Conservation (phyloP, 768 basidiomycete genomes). For the Roridomyces roridus region DNA sequence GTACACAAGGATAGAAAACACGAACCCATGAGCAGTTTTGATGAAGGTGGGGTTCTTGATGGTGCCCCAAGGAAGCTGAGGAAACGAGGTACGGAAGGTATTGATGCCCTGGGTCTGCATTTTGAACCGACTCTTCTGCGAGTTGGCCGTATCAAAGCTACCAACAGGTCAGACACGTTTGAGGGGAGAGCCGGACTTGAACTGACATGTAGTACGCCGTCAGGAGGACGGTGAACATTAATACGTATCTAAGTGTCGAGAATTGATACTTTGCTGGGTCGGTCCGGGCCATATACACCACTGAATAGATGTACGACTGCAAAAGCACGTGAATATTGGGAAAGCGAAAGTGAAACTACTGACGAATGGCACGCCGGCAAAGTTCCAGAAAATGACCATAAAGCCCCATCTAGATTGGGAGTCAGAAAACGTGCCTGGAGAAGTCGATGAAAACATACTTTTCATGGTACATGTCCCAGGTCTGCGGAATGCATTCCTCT, state of each 20-base stretch:
- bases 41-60: slow-evolving; percentile 90
- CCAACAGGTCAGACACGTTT: slow-evolving; percentile 1
- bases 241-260: slow-evolving; percentile 74
- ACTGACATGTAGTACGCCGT: slow-evolving; percentile 87
- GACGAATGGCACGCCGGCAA: slow-evolving; percentile 92
- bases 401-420: slow-evolving; percentile 74
- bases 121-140: slow-evolving; percentile 97
- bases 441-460: slow-evolving; percentile 56
- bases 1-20: neutral
- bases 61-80: slow-evolving; percentile 84
- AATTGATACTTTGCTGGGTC: slow-evolving; percentile 88
- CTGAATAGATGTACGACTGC: slow-evolving; percentile 95
- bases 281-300: slow-evolving; percentile 97
- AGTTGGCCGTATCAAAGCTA: slow-evolving; percentile 94
- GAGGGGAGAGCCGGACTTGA: slow-evolving; percentile 1
- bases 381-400: slow-evolving; percentile 98
- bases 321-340: neutral
- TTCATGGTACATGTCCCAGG: slow-evolving; percentile 99
- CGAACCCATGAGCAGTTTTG: slow-evolving; percentile 91
- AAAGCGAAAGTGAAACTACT: slow-evolving; percentile 31
- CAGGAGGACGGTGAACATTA: slow-evolving; percentile 77
- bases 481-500: slow-evolving; percentile 94
- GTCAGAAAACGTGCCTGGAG: neutral
- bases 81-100: slow-evolving; percentile 89
- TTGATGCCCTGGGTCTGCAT: slow-evolving; percentile 94